Evolutionary conservation across 768 basidiomycete species (phyloP).

Genomic region (Mycena metata): DNA sequence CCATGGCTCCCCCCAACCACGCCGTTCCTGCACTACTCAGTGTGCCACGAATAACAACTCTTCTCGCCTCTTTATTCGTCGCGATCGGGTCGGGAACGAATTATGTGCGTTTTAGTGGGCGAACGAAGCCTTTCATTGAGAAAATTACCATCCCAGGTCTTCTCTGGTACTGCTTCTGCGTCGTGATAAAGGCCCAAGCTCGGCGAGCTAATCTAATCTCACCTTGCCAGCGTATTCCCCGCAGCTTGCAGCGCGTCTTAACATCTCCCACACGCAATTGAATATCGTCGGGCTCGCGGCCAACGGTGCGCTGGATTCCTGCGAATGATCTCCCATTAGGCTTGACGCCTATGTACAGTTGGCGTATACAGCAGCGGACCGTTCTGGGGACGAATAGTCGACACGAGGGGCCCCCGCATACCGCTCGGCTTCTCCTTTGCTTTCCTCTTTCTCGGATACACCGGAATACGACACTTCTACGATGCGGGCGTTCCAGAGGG

Average conservation of each 20-base stretch:
- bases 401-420: slow-evolving; percentile 77
- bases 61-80: slow-evolving; percentile 35
- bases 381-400: slow-evolving; percentile 84
- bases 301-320: slow-evolving; percentile 66
- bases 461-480: slow-evolving; percentile 78
- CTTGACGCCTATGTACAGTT: slow-evolving; percentile 54
- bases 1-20: slow-evolving; percentile 5
- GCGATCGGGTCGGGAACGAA: slow-evolving; percentile 36
- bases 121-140: not conserved
- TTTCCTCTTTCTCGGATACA: slow-evolving; percentile 78
- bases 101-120: slow-evolving; percentile 26
- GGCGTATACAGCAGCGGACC: slow-evolving; percentile 86
- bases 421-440: slow-evolving; percentile 72
- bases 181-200: not conserved
- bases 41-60: slow-evolving; percentile 32
- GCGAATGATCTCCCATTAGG: not conserved
- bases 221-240: slow-evolving; percentile 79
- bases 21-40: slow-evolving; percentile 26
- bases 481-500: slow-evolving; percentile 62
- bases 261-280: slow-evolving; percentile 82
- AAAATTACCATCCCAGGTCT: slow-evolving; percentile 25
- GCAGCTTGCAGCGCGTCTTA: slow-evolving; percentile 83
- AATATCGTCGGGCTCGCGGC: slow-evolving; percentile 87
- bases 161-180: slow-evolving; percentile 30
- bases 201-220: slow-evolving; percentile 6